Base-by-base conservation (phyloP, 257 asterid species). In the Coffea eugenioides region DNA sequence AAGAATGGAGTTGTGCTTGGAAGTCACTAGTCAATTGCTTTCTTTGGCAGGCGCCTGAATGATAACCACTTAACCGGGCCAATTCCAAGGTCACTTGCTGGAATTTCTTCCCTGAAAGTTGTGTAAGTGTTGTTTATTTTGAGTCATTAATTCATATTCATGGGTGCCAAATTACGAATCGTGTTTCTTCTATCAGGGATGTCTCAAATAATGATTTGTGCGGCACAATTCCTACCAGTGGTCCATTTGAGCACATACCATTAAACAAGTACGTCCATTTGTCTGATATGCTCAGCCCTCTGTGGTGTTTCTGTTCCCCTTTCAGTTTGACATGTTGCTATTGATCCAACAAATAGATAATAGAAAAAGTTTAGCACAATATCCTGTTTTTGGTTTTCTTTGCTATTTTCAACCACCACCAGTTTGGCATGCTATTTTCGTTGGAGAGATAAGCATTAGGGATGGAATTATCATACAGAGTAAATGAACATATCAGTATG, bases 241-340 rank as follows among this genome's bases (percentile, higher is more conserved):
- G 97, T 80, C 90, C 99, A 80, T 95, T 93, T 84, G 97, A 91
- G 89, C 97, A 83, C 90, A 92, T 95, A 82, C 97, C 99, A 39
- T 77, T 93, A 54, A 90, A 85, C 95, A 95, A 95, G 99, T 95
- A 88, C 86, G 97, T 80, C 79, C 69, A 62, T 67, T 71, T 31
- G 68, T 67, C 49, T 52, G 20, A 2, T 39, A 57, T 15, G 20
- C 18, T 39, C 11, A 49, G 27, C 18, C 67, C 59, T 67, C 39
- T n/a, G 20, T 31, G 36, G 25, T 77, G 68, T n/a, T 39, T 10
- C 5, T 64, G 73, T 65, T 57, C 71, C 27, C 23, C 46, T 9
- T 66, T 67, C 51, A 14, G 8, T 25, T 27, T 39, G 45, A 25
- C 27, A 57, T 52, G 15, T 39, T 39, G 21, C 23, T 62, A 43